Evolutionary conservation across 352 stramenopile species (phyloP), one percentile per base, ranked within the genome.

Genomic region (Globisporangium spiculum): DNA sequence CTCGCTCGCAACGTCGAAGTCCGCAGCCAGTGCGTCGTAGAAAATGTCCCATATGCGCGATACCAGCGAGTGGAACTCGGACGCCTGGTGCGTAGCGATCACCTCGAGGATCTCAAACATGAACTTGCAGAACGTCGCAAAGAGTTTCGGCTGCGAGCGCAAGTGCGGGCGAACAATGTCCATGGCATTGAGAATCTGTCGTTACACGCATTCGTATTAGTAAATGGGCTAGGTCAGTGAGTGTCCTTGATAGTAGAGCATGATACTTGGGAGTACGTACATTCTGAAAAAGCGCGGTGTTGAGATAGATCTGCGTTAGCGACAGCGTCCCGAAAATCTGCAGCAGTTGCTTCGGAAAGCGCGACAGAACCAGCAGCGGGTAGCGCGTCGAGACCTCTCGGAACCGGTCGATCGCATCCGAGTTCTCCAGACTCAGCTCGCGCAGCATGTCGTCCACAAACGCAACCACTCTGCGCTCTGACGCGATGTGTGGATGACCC

Each of bases 241-340:
- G n/a, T 14, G 2, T 41, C 14, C 9, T 55, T 36, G 3, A 20
- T 27, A 66, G 32, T 7, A 46, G 4, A n/a, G 62, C 30, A 36
- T 1, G 26, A 30, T 5, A 30, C 6, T 66, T 8, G 24, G 34
- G 22, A 22, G 10, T 6, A 75, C 80, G 54, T 75, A 92, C 83
- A 44, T 89, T 87, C 50, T 86, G 76, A 54, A 90, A 89, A 26
- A 86, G 72, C 16, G 69, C 66, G 2, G 77, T 75, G 64, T 90
- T 89, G 62, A 88, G 76, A 63, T 92, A 93, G 38, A 93, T 75
- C 36, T 87, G 72, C 27, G 83, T 90, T 24, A 93, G 69, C 41
- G 86, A 91, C 5, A 91, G 71, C 14, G 76, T 76, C 2, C 80
- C 81, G 7, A 86, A 72, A 54, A 82, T 78, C 74, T 87, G 76